These are phyloP conservation scores for Lentinula novae-zelandiae DNA, from an alignment of 1,284 basidiomycete species.

Conservation along the genomic window DNA sequence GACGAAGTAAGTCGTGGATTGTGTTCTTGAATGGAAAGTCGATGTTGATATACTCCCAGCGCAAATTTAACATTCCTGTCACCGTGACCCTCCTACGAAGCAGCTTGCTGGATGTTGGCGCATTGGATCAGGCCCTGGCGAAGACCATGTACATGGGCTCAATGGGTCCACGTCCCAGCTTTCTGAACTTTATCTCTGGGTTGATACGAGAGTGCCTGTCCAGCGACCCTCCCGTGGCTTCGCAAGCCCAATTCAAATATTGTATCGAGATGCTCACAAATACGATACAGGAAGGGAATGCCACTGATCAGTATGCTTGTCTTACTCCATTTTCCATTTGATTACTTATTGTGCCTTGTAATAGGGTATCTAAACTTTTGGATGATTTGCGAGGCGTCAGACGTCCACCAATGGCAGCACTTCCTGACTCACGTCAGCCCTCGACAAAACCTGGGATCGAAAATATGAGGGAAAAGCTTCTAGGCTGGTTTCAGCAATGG, in stretches of 20 bases:
- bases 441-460: constrained; percentile 66
- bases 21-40: not conserved
- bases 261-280: constrained; percentile 83
- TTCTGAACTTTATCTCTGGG: constrained; percentile 82
- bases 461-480: constrained; percentile 66
- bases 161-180: constrained; percentile 65
- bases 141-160: constrained; percentile 69
- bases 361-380: constrained; percentile 54
- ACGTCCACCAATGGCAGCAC: constrained; percentile 27
- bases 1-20: constrained; percentile 68
- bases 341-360: constrained; percentile 1
- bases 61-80: constrained; percentile 95
- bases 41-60: constrained; percentile 39
- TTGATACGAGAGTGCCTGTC: constrained; percentile 87
- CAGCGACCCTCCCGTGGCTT: constrained; percentile 73
- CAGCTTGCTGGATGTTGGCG: constrained; percentile 73
- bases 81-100: constrained; percentile 87
- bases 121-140: constrained; percentile 90
- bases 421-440: constrained; percentile 41
- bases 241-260: constrained; percentile 77
- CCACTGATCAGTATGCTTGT: constrained; percentile 71
- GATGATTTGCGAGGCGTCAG: constrained; percentile 72
- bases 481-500: constrained; percentile 89
- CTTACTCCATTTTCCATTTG: constrained; percentile 20
- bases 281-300: constrained; percentile 70